Evolutionary conservation across 2,329 filamentous ascomycete genomes (phyloP).

Genomic region (Beauveria bassiana): DNA sequence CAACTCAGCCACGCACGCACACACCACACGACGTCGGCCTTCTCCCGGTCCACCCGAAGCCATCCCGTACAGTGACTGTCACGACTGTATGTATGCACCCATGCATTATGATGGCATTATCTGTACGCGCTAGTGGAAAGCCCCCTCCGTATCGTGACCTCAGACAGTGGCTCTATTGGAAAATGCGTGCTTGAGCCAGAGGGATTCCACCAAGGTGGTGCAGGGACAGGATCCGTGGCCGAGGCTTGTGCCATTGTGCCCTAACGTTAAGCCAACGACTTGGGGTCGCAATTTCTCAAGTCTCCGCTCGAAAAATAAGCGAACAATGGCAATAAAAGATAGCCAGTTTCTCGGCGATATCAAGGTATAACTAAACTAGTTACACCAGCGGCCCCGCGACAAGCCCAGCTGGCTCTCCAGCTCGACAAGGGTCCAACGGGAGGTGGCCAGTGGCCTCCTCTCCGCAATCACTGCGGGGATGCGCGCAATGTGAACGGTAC

Average conservation of each 20-base stretch:
- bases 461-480: conserved; percentile 8
- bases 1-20: not conserved
- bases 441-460: conserved; percentile 3
- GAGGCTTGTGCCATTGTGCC: not conserved
- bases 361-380: not conserved
- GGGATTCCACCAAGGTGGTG: no score
- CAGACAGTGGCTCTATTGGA: conserved; percentile 1
- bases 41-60: conserved; percentile 9
- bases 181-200: not conserved
- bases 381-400: not conserved
- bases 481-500: not conserved
- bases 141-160: conserved; percentile 6
- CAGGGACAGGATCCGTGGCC: no score
- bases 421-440: conserved; percentile 3
- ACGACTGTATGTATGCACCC: not conserved
- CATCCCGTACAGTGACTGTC: conserved; percentile 1
- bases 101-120: conserved; percentile 7
- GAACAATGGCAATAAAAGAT: not conserved
- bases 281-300: not conserved
- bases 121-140: not conserved
- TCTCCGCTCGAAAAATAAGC: not conserved
- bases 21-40: not conserved
- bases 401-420: conserved; percentile 6
- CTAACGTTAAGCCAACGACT: not conserved
- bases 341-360: not conserved